Base-by-base conservation (phyloP, 306 rosid genomes). In the Acacia crassicarpa region DNA sequence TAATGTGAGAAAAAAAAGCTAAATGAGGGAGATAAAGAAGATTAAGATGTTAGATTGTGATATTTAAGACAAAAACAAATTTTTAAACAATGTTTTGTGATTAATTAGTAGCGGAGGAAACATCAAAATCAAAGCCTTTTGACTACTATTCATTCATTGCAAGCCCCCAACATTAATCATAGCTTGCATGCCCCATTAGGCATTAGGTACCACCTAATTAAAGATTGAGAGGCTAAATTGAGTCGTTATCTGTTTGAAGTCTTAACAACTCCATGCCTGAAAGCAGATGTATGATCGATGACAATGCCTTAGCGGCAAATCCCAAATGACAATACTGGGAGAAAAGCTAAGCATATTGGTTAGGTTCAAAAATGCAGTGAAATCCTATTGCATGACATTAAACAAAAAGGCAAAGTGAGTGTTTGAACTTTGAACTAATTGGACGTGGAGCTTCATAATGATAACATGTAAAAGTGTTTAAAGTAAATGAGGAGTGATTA, bases 231-330 rank as follows among this genome's bases (percentile, higher is more conserved):
- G 9, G 19, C 15, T 27, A 43, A 44, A 19, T 30, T 43, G 4
- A 22, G 27, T 9, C 38, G 13, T 46, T 30, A n/a, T 56, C 22
- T 32, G 8, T 13, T 54, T 33, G 3, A 56, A 56, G 8, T 13
- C 43, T 23, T 6, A 56, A 56, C 27, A 20, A 20, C 62, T 20
- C 23, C 4, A 25, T 67, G 72, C 6, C 20, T 12, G 25, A 30
- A 16, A 58, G 41, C 65, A 58, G 41, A 54, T 75, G 33, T n/a
- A 19, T 44, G 53, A 70, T 83, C n/a, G 74, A 54, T 77, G n/a
- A n/a, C n/a, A 67, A 70, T 48, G 75, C 11, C 27, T 12, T 12
- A 38, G 15, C 38, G 79, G 78, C 79, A 61, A 62, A 33, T 61
- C 75, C 54, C 76, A 54, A n/a, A 3, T 1, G 16, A 23, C 33